Percentiles rank a stretch among this genome's conserved stretches.
Evolutionary conservation across 768 basidiomycete genomes (phyloP).

Genomic region (Cyathus striatus): DNA sequence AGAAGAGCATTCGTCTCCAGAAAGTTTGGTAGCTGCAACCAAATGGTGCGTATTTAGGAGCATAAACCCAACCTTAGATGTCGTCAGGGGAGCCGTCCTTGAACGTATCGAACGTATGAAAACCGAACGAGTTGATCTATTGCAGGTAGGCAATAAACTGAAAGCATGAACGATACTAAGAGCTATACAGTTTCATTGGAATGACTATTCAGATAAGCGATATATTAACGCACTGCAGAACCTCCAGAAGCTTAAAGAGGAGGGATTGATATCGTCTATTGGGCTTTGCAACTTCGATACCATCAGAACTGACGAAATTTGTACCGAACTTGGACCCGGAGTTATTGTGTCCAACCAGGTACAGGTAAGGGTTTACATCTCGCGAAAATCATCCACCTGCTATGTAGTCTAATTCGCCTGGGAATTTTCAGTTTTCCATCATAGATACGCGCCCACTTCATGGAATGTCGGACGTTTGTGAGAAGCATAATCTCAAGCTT

Average conservation of each 20-base stretch:
- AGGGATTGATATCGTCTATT: slow-evolving; percentile 57
- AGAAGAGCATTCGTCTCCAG: slow-evolving; percentile 31
- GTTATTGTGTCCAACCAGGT: slow-evolving; percentile 80
- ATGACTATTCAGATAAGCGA: slow-evolving; percentile 52
- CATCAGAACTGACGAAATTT: slow-evolving; percentile 72
- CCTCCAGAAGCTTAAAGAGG: slow-evolving; percentile 53
- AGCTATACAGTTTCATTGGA: slow-evolving; percentile 68
- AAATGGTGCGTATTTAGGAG: slow-evolving; percentile 82
- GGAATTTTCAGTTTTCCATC: slow-evolving; percentile 59
- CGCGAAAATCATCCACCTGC: not conserved
- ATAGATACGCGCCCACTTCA: slow-evolving; percentile 76
- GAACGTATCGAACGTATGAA: slow-evolving; percentile 72
- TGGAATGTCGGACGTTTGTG: slow-evolving; percentile 73
- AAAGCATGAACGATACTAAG: not conserved
- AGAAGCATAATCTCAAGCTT: slow-evolving; percentile 66
- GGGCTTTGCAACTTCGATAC: slow-evolving; percentile 84
- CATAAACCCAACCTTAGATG: slow-evolving; percentile 40
- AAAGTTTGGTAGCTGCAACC: slow-evolving; percentile 62
- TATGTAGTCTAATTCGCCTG: slow-evolving; percentile 1
- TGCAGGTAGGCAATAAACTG: slow-evolving; percentile 47
- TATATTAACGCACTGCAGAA: slow-evolving; percentile 40
- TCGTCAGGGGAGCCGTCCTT: slow-evolving; percentile 58
- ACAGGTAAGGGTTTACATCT: slow-evolving; percentile 42
- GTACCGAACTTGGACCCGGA: slow-evolving; percentile 65
- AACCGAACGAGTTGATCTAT: slow-evolving; percentile 53